Evolutionary conservation across 805 yeast species (phyloP), one percentile per base, ranked within the genome.

Genomic region (Starmerella stigmatis): DNA sequence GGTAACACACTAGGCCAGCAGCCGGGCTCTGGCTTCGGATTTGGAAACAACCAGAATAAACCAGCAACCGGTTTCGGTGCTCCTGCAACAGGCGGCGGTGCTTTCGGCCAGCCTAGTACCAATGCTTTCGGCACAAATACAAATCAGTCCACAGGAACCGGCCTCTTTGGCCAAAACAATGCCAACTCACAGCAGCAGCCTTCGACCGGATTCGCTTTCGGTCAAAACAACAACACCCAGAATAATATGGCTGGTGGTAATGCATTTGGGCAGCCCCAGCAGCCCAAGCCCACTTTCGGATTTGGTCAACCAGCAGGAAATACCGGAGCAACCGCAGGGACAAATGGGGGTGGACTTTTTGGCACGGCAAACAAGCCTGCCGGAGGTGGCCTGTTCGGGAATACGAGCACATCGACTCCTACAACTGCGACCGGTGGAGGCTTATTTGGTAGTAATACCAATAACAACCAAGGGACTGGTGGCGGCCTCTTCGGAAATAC

Each of bases 401-500:
- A 33, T n/a, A 33, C 44, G 13, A 47, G 32, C 22, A 37, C 39
- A 15, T 28, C 35, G 20, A 21, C 42, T 15, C 31, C 27, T 37
- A 29, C 16, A 32, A 21, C 35, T 20, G 22, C 13, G 30, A 40
- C 29, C 25, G 29, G 29, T 28, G 56, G 58, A 8, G 65, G 69
- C 2, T 47, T 62, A 7, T 66, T 67, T 47, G 70, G 69, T 9
- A 52, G 52, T 40, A 59, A 45, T 39, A 39, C 46, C 37, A 47
- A 23, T 15, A 22, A 22, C 12, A 17, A 42, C 9, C 33, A 43
- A 21, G 36, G 51, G 25, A 26, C 53, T n/a, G 49, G 55, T 13
- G 68, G 68, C 19, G 72, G 74, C 1, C 47, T 68, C 29, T 70
- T 70, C 54, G 75, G 73, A 7, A 54, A 51, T 27, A 21, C n/a